Percentiles rank a stretch among this genome's conserved stretches.
phyloP scores from a whole-genome alignment of 768 basidiomycete species.

The Hygrocybe coccinea region DNA sequence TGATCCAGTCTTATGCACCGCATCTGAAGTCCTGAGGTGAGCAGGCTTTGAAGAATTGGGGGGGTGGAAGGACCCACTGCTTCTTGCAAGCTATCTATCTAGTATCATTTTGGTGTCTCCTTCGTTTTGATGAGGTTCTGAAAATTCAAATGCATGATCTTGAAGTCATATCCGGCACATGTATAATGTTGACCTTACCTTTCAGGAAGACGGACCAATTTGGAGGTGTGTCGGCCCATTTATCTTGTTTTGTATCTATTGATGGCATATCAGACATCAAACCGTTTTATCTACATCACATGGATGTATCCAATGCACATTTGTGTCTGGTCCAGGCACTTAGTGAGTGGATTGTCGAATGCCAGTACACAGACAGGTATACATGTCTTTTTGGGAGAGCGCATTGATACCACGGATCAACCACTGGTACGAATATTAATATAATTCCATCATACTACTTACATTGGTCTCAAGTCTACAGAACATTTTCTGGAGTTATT shows the following conservation, averaged over 20 bases:
- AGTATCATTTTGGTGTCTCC: constrained; percentile 31
- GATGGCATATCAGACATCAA: constrained; percentile 28
- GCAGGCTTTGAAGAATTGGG: constrained; percentile 24
- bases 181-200: constrained; percentile 20
- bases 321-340: constrained; percentile 20
- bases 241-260: constrained; percentile 26
- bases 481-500: constrained; percentile 39
- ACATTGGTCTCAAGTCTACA: constrained; percentile 22
- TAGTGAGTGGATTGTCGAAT: constrained; percentile 20
- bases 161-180: background rate
- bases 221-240: constrained; percentile 29
- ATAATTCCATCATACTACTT: constrained; percentile 7
- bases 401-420: constrained; percentile 16
- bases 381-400: constrained; percentile 25
- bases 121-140: constrained; percentile 33
- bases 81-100: constrained; percentile 31
- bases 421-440: constrained; percentile 22
- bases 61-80: constrained; percentile 23
- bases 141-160: constrained; percentile 31
- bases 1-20: constrained; percentile 9
- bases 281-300: constrained; percentile 25
- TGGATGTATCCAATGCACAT: constrained; percentile 22
- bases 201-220: constrained; percentile 28
- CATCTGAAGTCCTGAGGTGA: constrained; percentile 4
- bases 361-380: constrained; percentile 22